Evolutionary conservation across 176 grass and related monocot genomes (phyloP).

Genomic region (Alloteropsis semialata): DNA sequence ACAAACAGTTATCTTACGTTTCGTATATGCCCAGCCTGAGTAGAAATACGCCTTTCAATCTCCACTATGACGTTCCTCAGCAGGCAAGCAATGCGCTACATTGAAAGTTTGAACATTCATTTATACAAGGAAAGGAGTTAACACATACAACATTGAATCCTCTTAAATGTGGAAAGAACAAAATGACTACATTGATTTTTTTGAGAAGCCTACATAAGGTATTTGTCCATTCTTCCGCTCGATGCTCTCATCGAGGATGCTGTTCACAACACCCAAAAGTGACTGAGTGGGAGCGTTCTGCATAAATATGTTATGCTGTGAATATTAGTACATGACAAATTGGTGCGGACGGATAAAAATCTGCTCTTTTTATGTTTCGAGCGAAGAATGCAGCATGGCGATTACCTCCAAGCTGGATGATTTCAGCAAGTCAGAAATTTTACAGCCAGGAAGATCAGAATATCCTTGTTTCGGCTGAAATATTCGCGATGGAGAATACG

Average conservation of each 20-base stretch:
- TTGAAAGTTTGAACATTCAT: conserved; percentile 33
- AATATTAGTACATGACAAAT: not conserved
- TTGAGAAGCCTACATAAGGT: conserved; percentile 68
- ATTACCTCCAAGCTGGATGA: conserved; percentile 73
- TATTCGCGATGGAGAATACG: conserved; percentile 26
- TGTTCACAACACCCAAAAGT: conserved; percentile 62
- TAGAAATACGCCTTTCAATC: conserved; percentile 69
- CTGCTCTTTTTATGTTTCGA: not conserved
- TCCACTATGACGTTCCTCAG: conserved; percentile 67
- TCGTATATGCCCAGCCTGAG: conserved; percentile 69
- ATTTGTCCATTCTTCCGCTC: conserved; percentile 77
- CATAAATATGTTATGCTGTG: not conserved
- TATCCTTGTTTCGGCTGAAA: conserved; percentile 60
- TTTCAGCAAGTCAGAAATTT: conserved; percentile 72
- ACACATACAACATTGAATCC: not conserved
- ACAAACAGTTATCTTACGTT: conserved; percentile 39
- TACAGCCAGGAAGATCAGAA: conserved; percentile 45
- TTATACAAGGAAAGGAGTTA: conserved; percentile 32
- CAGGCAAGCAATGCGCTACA: conserved; percentile 64
- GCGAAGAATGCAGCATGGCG: not conserved
- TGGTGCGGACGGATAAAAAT: not conserved
- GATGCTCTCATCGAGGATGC: conserved; percentile 71
- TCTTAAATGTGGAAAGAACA: conserved; percentile 33
- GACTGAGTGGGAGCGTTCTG: conserved; percentile 74
- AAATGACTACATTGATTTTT: conserved; percentile 58